A percentile compares a stretch with the other conserved stretches of the same genome.
phyloP scores from a whole-genome alignment of 2,329 filamentous ascomycete genomes.

The Verticillium klebahnii region DNA sequence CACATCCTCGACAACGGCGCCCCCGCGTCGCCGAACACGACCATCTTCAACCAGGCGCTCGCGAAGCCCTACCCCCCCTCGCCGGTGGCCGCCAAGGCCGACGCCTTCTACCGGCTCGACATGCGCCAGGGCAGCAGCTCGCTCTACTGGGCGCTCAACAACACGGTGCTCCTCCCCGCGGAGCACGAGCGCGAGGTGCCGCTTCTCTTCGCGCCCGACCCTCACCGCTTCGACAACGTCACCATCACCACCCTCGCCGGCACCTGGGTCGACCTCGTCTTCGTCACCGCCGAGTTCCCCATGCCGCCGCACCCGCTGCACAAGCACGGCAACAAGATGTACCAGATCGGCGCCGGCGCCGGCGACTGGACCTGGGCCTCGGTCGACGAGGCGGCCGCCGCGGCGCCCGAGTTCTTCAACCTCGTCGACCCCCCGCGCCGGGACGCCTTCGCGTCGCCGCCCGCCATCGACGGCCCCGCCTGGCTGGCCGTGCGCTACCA shows the following conservation, averaged over 20 bases:
- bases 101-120: conserved; percentile 39
- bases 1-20: conserved; percentile 46
- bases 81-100: conserved; percentile 32
- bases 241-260: conserved; percentile 41
- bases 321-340: conserved; percentile 61
- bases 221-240: conserved; percentile 30
- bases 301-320: conserved; percentile 58
- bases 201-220: conserved; percentile 39
- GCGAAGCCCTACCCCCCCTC: conserved; percentile 44
- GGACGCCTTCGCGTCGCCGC: conserved; percentile 40
- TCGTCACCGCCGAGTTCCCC: conserved; percentile 34
- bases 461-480: conserved; percentile 20
- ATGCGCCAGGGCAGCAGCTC: conserved; percentile 35
- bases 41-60: conserved; percentile 36
- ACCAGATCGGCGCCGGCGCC: conserved; percentile 45
- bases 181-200: conserved; percentile 32
- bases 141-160: conserved; percentile 51
- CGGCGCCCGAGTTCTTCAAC: conserved; percentile 49
- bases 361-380: conserved; percentile 47
- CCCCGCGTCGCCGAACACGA: conserved; percentile 32
- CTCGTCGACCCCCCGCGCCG: conserved; percentile 48
- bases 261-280: conserved; percentile 53
- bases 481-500: conserved; percentile 52
- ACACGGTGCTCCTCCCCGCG: conserved; percentile 33
- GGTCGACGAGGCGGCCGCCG: conserved; percentile 45